Evolutionary conservation across 805 yeast genomes (phyloP).

Genomic region (Kodamaea kakaduensis): DNA sequence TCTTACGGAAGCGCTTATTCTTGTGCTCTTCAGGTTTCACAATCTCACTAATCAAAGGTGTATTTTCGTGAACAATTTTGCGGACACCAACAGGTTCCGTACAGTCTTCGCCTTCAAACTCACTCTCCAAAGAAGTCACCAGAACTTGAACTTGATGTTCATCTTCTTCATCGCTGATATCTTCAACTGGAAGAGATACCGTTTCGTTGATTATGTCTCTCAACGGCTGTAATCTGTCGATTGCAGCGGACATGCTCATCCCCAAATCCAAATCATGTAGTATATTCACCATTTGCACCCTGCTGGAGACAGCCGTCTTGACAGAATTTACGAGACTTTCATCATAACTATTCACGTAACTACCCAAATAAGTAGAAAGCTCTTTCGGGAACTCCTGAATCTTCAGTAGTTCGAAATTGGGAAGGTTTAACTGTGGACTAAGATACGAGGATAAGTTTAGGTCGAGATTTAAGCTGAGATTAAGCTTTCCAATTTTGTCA

Average conservation of each 20-base stretch:
- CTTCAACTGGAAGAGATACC: constrained; percentile 49
- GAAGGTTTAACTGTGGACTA: constrained; percentile 15
- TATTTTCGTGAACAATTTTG: constrained; percentile 42
- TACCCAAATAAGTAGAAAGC: constrained; percentile 26
- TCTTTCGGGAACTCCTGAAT: constrained; percentile 28
- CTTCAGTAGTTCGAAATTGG: constrained; percentile 22
- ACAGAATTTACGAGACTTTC: constrained; percentile 25
- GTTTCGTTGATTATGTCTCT: constrained; percentile 44
- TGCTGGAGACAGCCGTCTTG: constrained; percentile 36
- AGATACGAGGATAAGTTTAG: constrained; percentile 21
- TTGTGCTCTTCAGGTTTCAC: constrained; percentile 40
- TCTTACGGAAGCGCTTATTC: constrained; percentile 5
- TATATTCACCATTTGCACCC: constrained; percentile 41
- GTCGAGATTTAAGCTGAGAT: constrained; percentile 27
- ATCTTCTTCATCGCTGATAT: constrained; percentile 25
- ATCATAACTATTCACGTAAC: constrained; percentile 17
- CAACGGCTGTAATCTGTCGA: constrained; percentile 48
- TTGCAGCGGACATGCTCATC: constrained; percentile 46
- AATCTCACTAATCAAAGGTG: constrained; percentile 50
- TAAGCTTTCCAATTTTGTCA: constrained; percentile 49
- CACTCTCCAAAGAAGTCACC: constrained; percentile 1
- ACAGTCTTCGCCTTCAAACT: constrained; percentile 17
- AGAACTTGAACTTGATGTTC: constrained; percentile 11
- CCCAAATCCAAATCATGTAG: constrained; percentile 43
- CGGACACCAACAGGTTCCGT: constrained; percentile 56